These are phyloP conservation scores for Penicillium taxi DNA, from an alignment of 495 filamentous ascomycete genomes.

Conservation along the genomic window DNA sequence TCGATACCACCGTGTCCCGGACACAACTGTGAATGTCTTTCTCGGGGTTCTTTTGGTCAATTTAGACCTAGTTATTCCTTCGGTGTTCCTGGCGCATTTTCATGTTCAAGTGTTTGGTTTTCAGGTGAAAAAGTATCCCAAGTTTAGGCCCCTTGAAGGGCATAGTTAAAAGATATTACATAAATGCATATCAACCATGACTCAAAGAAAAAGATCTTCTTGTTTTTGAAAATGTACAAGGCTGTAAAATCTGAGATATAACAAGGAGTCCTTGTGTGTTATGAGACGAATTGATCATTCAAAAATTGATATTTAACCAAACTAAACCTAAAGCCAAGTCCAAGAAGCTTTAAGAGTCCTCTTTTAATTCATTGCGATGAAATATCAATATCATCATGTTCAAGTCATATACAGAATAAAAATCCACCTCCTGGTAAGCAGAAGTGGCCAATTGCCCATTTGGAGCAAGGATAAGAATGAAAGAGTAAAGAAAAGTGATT, in stretches of 20 bases:
- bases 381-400: no score
- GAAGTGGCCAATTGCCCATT: no score
- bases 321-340: no score
- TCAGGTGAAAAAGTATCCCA: slow-evolving; percentile 24
- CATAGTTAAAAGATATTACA: slow-evolving; percentile 18
- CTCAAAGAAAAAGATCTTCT: slow-evolving; percentile 1
- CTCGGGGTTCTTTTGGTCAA: slow-evolving; percentile 13
- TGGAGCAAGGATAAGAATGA: background rate
- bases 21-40: slow-evolving; percentile 17
- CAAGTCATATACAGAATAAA: slow-evolving; percentile 18
- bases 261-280: no score
- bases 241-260: no score
- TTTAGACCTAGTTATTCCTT: slow-evolving; percentile 16
- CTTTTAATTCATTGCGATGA: no score
- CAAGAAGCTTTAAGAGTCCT: no score
- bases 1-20: slow-evolving; percentile 21
- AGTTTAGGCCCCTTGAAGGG: slow-evolving; percentile 11
- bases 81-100: slow-evolving; percentile 26
- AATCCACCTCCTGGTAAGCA: slow-evolving; percentile 5
- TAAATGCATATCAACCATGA: slow-evolving; percentile 14
- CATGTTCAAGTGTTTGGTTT: slow-evolving; percentile 13
- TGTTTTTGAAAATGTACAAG: no score
- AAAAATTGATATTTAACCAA: no score
- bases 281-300: no score
- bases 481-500: slow-evolving; percentile 9